Percentiles rank a stretch among this genome's conserved stretches.
These are phyloP conservation scores for Niebla homalea DNA, from an alignment of 495 filamentous ascomycete species.

Conservation along the genomic window DNA sequence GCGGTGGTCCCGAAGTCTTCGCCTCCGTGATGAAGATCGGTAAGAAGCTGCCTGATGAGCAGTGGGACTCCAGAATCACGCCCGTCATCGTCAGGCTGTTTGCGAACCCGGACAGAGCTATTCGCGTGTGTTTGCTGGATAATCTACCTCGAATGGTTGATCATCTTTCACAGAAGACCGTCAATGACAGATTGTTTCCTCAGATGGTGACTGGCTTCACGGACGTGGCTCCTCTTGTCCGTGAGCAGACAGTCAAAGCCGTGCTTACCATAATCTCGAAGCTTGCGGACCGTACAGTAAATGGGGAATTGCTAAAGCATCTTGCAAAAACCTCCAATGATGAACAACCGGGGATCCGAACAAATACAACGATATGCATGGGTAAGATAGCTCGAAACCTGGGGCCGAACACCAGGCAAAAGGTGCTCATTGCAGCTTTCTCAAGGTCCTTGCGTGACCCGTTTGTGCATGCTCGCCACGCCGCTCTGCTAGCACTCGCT, in stretches of 20 bases:
- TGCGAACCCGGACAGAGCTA: conserved; percentile 77
- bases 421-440: conserved; percentile 88
- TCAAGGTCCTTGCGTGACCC: conserved; percentile 79
- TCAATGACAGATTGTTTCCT: conserved; percentile 94
- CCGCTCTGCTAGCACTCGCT: conserved; percentile 68
- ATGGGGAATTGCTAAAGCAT: conserved; percentile 82
- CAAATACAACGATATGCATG: conserved; percentile 94
- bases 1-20: conserved; percentile 87
- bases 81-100: conserved; percentile 84
- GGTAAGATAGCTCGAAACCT: conserved; percentile 90
- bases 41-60: conserved; percentile 70
- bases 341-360: conserved; percentile 92
- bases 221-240: conserved; percentile 76
- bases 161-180: conserved; percentile 71
- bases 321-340: conserved; percentile 95
- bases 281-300: conserved; percentile 81
- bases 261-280: conserved; percentile 75
- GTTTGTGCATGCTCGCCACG: conserved; percentile 84
- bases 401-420: conserved; percentile 60
- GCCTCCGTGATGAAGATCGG: conserved; percentile 79
- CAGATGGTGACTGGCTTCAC: conserved; percentile 91
- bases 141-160: conserved; percentile 87
- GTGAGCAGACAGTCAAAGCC: conserved; percentile 92
- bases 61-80: conserved; percentile 73
- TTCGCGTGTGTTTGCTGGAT: conserved; percentile 83